Evolutionary conservation across 2,329 filamentous ascomycete species (phyloP), one percentile per base, ranked within the genome.

Genomic region (Ophiostoma angusticollis): DNA sequence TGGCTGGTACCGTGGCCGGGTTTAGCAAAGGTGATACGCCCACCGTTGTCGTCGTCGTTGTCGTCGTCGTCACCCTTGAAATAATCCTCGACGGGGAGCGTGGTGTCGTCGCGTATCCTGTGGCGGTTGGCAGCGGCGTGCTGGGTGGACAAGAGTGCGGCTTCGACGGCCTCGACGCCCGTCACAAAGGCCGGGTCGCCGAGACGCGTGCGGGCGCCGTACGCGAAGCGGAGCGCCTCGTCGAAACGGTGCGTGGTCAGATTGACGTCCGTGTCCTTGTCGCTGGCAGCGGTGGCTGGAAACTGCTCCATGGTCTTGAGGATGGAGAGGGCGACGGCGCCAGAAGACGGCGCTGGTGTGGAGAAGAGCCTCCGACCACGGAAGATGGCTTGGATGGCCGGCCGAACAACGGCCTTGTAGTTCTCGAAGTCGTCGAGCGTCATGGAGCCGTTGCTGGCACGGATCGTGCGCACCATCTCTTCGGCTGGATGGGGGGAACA

Each of bases 181-280:
- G 65, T 48, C 4, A 93, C 72, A 54, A 80, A 94, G 1, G 62
- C 65, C 0, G 89, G 91, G 55, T 96, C 91, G 5, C 86, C 89
- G 0, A 96, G 70, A 21, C 78, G 68, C n/a, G 76, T 69, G 41
- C 86, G 77, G 50, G 80, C 64, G 4, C 80, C 86, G 54, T 95
- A 96, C 3, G 75, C 86, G 56, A 93, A 96, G 17, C 85, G 74
- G 63, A 94, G 84, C 11, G 86, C 81, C 64, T 96, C 91, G 52
- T 85, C 76, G 47, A 94, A 70, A 12, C 83, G 74, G 58, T 96
- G 91, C 1, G 79, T 80, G 27, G 78, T 84, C 0, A 93, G 61
- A 49, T 84, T 78, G 16, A 58, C 57, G 31, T 72, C 61, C 16
- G 36, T 32, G 13, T 9, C 58, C 43, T 19, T 14, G 29, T 29